Evolutionary conservation across 2,329 filamentous ascomycete genomes (phyloP).

Genomic region (Scorias spongiosa): DNA sequence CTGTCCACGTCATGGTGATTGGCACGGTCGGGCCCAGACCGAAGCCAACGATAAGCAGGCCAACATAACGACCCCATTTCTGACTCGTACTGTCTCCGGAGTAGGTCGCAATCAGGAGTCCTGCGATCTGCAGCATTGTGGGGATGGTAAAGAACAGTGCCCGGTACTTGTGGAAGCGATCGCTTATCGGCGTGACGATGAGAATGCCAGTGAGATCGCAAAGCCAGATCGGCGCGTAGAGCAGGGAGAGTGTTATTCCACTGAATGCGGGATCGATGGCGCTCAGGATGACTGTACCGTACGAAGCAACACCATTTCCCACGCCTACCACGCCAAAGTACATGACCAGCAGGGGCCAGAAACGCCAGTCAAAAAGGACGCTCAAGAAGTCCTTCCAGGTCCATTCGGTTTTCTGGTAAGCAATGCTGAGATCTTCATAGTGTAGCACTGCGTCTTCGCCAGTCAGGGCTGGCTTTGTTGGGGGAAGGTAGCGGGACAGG

Average conservation of each 20-base stretch:
- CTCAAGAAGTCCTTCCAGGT: slow-evolving; percentile 50
- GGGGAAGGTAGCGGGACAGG: slow-evolving; percentile 51
- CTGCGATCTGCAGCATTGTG: slow-evolving; percentile 64
- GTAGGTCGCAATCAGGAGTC: slow-evolving; percentile 67
- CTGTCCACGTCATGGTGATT: slow-evolving; percentile 88
- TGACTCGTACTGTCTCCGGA: slow-evolving; percentile 40
- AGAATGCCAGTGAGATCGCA: slow-evolving; percentile 70
- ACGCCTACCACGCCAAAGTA: slow-evolving; percentile 92
- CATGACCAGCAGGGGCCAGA: slow-evolving; percentile 79
- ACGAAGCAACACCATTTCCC: slow-evolving; percentile 77
- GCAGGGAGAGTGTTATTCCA: slow-evolving; percentile 59
- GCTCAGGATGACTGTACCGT: slow-evolving; percentile 73
- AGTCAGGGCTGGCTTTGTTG: slow-evolving; percentile 52
- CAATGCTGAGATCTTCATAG: slow-evolving; percentile 65
- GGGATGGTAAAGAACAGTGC: slow-evolving; percentile 68
- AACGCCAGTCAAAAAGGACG: slow-evolving; percentile 70
- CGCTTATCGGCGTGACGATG: slow-evolving; percentile 68
- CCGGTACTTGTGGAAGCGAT: slow-evolving; percentile 69
- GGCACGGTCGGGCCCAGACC: slow-evolving; percentile 82
- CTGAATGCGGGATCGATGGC: slow-evolving; percentile 61
- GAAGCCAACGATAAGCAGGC: slow-evolving; percentile 79
- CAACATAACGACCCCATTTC: slow-evolving; percentile 74
- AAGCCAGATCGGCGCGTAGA: slow-evolving; percentile 88
- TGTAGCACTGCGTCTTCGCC: slow-evolving; percentile 69
- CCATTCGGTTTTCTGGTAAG: slow-evolving; percentile 66